Evolutionary conservation across 805 yeast species (phyloP).

Genomic region (Saccharomycopsis synnaedendra): DNA sequence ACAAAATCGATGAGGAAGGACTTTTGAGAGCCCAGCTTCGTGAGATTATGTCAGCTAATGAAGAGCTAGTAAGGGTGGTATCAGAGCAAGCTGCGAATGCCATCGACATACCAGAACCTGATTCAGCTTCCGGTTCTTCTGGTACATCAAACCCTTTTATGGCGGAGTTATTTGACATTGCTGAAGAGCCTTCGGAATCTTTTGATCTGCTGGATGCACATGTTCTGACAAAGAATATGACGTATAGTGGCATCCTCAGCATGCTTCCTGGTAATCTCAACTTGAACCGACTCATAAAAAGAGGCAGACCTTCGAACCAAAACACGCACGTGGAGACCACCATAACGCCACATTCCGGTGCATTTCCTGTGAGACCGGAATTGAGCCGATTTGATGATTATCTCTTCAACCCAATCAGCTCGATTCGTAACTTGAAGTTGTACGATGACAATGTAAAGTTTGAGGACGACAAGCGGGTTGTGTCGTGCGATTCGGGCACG

Average conservation of each 20-base stretch:
- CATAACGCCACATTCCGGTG: too few relatives aligned
- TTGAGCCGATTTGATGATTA: conserved; percentile 5
- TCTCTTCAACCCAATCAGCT: conserved; percentile 1
- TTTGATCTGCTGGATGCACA: not conserved
- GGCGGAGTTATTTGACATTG: not conserved
- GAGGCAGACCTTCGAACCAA: not conserved
- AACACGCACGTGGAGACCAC: not conserved
- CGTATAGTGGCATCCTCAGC: conserved; percentile 3
- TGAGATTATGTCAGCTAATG: not conserved
- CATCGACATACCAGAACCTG: not conserved
- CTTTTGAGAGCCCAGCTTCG: not conserved
- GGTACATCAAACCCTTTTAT: not conserved
- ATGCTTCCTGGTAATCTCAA: conserved; percentile 6
- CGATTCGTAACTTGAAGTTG: conserved; percentile 3
- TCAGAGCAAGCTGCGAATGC: too few relatives aligned
- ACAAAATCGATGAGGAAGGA: not conserved
- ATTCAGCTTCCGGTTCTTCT: not conserved
- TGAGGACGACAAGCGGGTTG: not conserved
- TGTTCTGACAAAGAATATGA: not conserved
- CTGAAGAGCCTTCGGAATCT: not conserved
- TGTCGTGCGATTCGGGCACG: not conserved
- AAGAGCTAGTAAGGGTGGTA: not conserved
- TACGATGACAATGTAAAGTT: conserved; percentile 4
- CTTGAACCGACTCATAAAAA: conserved; percentile 6
- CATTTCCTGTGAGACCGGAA: too few relatives aligned